Evolutionary conservation across 352 stramenopile genomes (phyloP), one percentile per base, ranked within the genome.

Genomic region (Pseudoperonospora humuli): DNA sequence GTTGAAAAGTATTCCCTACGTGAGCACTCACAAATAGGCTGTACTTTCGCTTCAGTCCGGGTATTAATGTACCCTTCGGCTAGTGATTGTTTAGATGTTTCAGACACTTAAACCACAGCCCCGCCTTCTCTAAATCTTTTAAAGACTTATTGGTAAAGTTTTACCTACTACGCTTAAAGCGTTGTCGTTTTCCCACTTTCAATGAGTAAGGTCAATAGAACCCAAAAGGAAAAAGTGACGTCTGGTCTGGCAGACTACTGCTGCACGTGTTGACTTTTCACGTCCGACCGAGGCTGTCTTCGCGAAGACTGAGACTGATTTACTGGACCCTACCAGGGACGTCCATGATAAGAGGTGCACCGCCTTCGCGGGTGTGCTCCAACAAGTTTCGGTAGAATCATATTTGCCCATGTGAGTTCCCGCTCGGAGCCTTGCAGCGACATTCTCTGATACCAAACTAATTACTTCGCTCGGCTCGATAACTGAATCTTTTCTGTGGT

Each of bases 1-100:
- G n/a, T n/a, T n/a, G n/a, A n/a, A n/a, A n/a, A n/a, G n/a, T n/a
- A n/a, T n/a, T n/a, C n/a, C n/a, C n/a, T n/a, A n/a, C n/a, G n/a
- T n/a, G n/a, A 20, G 18, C 10, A 45, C 14, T 7, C 23, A 29
- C 14, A 34, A 17, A 26, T 38, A 46, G 42, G 42, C 42, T 50
- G 42, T 15, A 36, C 42, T 26, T 40, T 40, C 42, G n/a, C 32
- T 34, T 26, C 3, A n/a, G 42, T 35, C 29, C 19, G 42, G 42
- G 32, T 50, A 34, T 50, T 40, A 3, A 50, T 29, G 42, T 34
- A 41, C 29, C 42, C 34, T 50, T 41, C 9, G 42, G 26, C 42
- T 2, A 13, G 42, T 41, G 42, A 33, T 41, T 27, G 42, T 31
- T 50, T 50, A 15, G 31, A 31, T 50, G 42, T 46, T 31, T 10